These are phyloP conservation scores for Moringa oleifera DNA, from an alignment of 345 rosid species.

Conservation along the genomic window DNA sequence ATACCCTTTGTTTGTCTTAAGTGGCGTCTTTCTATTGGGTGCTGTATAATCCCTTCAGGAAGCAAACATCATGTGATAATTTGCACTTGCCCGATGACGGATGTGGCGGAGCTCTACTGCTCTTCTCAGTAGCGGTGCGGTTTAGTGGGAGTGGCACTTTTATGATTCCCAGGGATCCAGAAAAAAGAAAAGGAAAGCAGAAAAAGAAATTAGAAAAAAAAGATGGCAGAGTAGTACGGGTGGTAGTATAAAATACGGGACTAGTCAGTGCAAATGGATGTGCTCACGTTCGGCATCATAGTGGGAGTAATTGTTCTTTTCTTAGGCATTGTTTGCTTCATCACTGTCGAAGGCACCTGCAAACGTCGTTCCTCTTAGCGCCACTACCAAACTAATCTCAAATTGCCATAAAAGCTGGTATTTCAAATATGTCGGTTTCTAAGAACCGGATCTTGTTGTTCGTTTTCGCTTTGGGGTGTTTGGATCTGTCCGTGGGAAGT, in stretches of 20 bases:
- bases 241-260: too few relatives aligned
- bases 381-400: conserved; percentile 1
- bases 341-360: conserved; percentile 79
- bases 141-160: too few relatives aligned
- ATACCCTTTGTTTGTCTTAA: neutral
- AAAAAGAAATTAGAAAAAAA: too few relatives aligned
- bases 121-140: too few relatives aligned
- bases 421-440: conserved; percentile 23
- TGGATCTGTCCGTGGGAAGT: conserved; percentile 48
- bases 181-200: neutral
- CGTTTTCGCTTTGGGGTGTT: conserved; percentile 20
- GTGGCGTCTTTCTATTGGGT: neutral
- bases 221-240: too few relatives aligned
- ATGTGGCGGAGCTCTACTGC: too few relatives aligned
- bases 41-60: neutral
- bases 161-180: neutral
- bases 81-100: neutral
- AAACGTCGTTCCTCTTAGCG: conserved; percentile 26
- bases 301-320: conserved; percentile 64
- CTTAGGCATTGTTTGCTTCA: conserved; percentile 51
- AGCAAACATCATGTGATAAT: neutral
- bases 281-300: conserved; percentile 65
- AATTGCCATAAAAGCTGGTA: neutral
- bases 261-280: too few relatives aligned
- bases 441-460: conserved; percentile 14